Evolutionary conservation across 2,329 filamentous ascomycete species (phyloP), one percentile per base, ranked within the genome.

Genomic region (Zymoseptoria tritici): DNA sequence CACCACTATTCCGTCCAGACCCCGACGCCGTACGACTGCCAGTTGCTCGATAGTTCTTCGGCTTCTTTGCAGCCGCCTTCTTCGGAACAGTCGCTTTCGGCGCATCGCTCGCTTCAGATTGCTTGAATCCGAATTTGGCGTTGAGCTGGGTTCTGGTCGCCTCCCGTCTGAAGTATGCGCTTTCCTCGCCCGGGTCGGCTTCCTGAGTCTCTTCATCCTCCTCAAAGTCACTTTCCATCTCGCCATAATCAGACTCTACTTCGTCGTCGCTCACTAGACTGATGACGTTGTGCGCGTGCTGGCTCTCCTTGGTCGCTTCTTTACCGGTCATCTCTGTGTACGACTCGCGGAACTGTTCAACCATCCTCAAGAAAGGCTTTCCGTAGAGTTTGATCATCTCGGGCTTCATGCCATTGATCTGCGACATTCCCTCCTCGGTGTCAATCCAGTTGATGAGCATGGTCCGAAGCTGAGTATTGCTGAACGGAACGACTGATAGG

Each of bases 361-460:
- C 76, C 4, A 91, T 72, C 1, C 79, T 77, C 46, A 89, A 71
- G 62, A 93, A 84, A 57, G 77, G 79, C 36, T 74, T 75, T 7
- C 89, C 89, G 68, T 86, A 85, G 2, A 78, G 76, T 52, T 78
- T 70, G 22, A 91, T 86, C 69, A 85, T 87, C 24, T 85, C 82
- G 1, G 71, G 64, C 57, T 87, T 81, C 60, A 92, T 86, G 9
- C 81, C 83, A 0, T 80, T 80, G 54, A 93, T 88, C 8, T 74
- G 73, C 31, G 75, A 76, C 84, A 94, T 88, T 59, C 84, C 77
- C 16, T 83, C 80, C 9, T 84, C 68, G 8, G 79, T 83, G 7
- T 77, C 79, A 0, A 88, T 89, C 79, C 88, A 88, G 36, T 79
- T 74, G 55, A 91, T 83, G 11, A 83, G 86, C 87, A 94, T 92